Evolutionary conservation across 306 rosid species (phyloP).

Genomic region (Clitoria ternatea): DNA sequence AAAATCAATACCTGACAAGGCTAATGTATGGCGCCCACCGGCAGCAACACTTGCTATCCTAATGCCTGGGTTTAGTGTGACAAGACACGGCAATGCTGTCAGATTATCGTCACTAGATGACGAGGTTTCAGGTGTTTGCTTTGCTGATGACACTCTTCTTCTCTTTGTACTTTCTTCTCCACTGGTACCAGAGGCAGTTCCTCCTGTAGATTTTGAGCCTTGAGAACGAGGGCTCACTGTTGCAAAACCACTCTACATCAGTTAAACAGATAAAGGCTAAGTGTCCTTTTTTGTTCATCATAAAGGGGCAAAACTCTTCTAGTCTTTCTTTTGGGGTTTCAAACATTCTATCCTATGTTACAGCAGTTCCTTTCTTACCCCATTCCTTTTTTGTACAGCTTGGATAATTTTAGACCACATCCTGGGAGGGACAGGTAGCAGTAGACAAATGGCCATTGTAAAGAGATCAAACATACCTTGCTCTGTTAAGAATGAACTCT

Average conservation of each 20-base stretch:
- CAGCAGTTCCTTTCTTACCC: conserved; percentile 2
- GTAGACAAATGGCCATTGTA: conserved; percentile 11
- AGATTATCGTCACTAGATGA: conserved; percentile 72
- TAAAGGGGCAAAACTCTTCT: conserved; percentile 22
- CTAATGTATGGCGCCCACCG: conserved; percentile 92
- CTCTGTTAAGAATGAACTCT: conserved; percentile 49
- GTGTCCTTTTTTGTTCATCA: conserved; percentile 20
- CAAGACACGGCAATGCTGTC: conserved; percentile 84
- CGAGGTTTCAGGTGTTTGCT: conserved; percentile 72
- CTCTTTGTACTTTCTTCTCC: conserved; percentile 82
- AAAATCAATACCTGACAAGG: conserved; percentile 62
- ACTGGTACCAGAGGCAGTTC: conserved; percentile 39
- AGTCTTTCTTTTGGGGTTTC: conserved; percentile 10
- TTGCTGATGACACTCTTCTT: conserved; percentile 66
- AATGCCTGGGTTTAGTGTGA: conserved; percentile 71
- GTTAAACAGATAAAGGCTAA: conserved; percentile 22
- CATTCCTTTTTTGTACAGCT: conserved; percentile 15
- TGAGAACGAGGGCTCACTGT: conserved; percentile 68
- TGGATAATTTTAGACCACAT: conserved; percentile 15
- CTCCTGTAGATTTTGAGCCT: conserved; percentile 57
- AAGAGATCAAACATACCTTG: conserved; percentile 59
- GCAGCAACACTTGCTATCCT: conserved; percentile 82
- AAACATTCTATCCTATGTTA: conserved; percentile 15
- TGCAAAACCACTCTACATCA: conserved; percentile 35
- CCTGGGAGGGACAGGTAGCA: conserved; percentile 19